Conservation (phyloP, 2,329 filamentous ascomycete species). For the Calonectria multiphialidica region DNA sequence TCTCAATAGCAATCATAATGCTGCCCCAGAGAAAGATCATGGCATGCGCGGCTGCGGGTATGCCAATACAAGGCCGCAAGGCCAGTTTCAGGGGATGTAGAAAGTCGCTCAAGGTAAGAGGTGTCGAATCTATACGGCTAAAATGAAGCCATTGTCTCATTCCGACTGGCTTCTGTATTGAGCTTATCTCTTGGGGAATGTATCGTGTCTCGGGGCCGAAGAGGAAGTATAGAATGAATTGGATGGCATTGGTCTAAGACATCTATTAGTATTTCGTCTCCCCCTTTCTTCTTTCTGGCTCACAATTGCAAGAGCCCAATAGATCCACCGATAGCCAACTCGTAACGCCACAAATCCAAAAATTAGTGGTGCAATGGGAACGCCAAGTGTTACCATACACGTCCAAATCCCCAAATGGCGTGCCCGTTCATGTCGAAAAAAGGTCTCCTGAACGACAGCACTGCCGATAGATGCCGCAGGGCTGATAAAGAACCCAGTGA, state of each 20-base stretch:
- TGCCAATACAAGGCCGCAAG: neutral
- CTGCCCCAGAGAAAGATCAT: constrained; percentile 65
- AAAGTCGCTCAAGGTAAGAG: constrained; percentile 17
- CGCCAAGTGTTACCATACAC: constrained; percentile 35
- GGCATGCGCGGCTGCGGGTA: constrained; percentile 62
- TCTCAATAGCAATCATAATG: constrained; percentile 62
- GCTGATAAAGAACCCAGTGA: constrained; percentile 66
- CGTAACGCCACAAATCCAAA: constrained; percentile 61
- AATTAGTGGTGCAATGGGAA: constrained; percentile 48
- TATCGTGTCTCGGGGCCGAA: constrained; percentile 33
- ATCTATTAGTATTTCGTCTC: neutral
- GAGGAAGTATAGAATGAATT: constrained; percentile 27
- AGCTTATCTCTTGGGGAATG: neutral
- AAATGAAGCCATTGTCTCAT: neutral
- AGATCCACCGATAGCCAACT: constrained; percentile 70
- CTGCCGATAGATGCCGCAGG: constrained; percentile 53
- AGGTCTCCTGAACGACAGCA: constrained; percentile 33
- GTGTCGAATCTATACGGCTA: constrained; percentile 25
- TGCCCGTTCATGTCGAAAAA: constrained; percentile 29
- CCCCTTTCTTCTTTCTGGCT: neutral
- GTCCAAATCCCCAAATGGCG: constrained; percentile 36
- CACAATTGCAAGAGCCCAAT: constrained; percentile 67
- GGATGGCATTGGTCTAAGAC: constrained; percentile 15
- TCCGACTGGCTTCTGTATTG: neutral
- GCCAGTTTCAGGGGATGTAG: constrained; percentile 20